Base-by-base conservation (phyloP, 768 basidiomycete genomes). In the Dentipellis sp. region DNA sequence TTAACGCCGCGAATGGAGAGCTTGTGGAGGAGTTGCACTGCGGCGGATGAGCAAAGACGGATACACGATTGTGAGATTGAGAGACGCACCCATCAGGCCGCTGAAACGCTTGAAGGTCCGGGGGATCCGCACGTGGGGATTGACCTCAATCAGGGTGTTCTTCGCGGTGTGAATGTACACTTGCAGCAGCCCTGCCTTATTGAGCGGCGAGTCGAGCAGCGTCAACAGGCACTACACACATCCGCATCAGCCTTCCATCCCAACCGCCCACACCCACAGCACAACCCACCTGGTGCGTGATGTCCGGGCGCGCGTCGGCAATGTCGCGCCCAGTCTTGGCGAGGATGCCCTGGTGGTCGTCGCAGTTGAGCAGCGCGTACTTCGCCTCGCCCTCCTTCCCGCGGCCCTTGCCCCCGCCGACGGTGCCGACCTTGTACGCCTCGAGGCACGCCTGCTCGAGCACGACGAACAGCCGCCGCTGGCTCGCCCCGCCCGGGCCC, bases 61-160 rank as follows among this genome's bases (percentile, higher is more conserved):
- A 16, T n/a, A 56, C 35, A 42, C 39, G 50, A 46, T 38, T 7
- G 23, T 46, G 53, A 56, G 34, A 8, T 8, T 17, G 34, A 21
- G 21, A 10, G 14, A 60, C 78, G 59, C 66, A 95, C 94, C 94
- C 97, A 99, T 99, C 61, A 99, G 76, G 19, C 97, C 97, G 56
- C 91, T 93, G 72, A 99, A 99, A 10, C 97, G 84, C 73, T 99
- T 99, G 73, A 99, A 98, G 11, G 97, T 99, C 60, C 97, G 80
- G 10, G 97, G 97, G 65, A 99, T 99, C 55, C 97, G 82, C 10
- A 98, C 94, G 71, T 91, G 88, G 2, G 97, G 97, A 70, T 99
- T 98, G 63, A 98, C 93, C 72, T 99, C 95, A 67, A 99, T 98
- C 48, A 99, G 80, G 11, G 94, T 90, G 39, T 94, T 94, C 65